These are phyloP conservation scores for Babesia gibsoni DNA, from an alignment of 169 alveolate genomes.

Conservation along the genomic window DNA sequence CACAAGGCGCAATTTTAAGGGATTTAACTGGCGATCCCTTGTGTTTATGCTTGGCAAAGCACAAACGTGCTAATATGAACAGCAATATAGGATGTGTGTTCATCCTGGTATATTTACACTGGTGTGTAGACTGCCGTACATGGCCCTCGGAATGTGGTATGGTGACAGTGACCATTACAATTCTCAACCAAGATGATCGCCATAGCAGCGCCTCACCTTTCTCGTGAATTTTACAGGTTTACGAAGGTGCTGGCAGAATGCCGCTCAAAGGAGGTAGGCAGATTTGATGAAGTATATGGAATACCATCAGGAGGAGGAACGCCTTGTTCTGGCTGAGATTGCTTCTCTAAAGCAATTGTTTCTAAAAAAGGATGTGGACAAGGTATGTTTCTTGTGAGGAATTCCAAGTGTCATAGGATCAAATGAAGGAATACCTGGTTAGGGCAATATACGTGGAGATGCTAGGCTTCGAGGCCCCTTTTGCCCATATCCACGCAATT, in stretches of 20 bases:
- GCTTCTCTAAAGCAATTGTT: slow-evolving; percentile 22
- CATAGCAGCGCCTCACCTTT: slow-evolving; percentile 64
- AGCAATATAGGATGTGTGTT: not conserved
- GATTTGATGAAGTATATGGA: not conserved
- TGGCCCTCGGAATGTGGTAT: not conserved
- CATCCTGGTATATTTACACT: slow-evolving; percentile 7
- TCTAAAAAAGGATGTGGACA: slow-evolving; percentile 27
- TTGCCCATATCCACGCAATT: slow-evolving; percentile 91
- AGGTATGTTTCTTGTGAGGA: slow-evolving; percentile 13
- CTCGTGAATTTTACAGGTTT: slow-evolving; percentile 85
- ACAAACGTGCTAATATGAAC: not conserved
- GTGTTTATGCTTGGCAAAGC: slow-evolving; percentile 20
- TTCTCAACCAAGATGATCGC: slow-evolving; percentile 63
- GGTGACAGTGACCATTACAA: not conserved
- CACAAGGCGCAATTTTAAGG: slow-evolving; percentile 1
- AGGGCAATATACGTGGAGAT: slow-evolving; percentile 92
- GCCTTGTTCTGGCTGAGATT: slow-evolving; percentile 36
- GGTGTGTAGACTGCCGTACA: slow-evolving; percentile 27
- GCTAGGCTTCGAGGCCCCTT: slow-evolving; percentile 95
- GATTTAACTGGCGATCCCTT: not conserved
- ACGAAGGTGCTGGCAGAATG: slow-evolving; percentile 91
- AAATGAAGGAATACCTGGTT: slow-evolving; percentile 82
- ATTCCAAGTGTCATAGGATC: slow-evolving; percentile 41
- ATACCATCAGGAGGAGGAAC: slow-evolving; percentile 48
- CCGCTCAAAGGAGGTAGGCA: slow-evolving; percentile 87